Base-by-base conservation (phyloP, 331 rosid species). In the Acacia pycnantha region DNA sequence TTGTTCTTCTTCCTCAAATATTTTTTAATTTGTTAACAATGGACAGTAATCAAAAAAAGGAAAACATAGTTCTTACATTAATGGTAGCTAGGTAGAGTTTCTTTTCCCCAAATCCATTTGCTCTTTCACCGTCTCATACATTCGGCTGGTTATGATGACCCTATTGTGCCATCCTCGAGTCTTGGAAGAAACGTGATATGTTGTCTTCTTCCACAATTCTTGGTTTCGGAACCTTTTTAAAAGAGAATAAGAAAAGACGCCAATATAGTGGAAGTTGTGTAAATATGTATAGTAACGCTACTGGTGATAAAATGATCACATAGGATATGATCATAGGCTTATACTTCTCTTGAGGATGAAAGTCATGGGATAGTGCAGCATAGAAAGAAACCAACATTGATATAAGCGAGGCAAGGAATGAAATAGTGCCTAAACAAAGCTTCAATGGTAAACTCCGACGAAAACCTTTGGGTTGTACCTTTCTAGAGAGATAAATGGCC, bases 401-500 rank as follows among this genome's bases (percentile, higher is more conserved):
- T 1, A 76, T 22, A 16, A 85, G 61, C 0, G 88, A 73, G 8
- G 73, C 73, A 4, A 11, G 35, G 18, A 61, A 61, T 11, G 35
- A 24, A 61, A 61, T 0, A 8, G 1, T 11, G 18, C 67, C 67
- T 18, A 61, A 24, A 24, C 67, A 61, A 61, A 85, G 85, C 40
- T 77, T 81, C 14, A 44, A 0, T 0, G 88, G 82, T 56, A 84
- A 70, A 65, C 12, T 82, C 21, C 12, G 0, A 50, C 43, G 43
- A 84, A 87, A 80, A 82, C 86, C 69, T 62, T 24, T 70, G 80
- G 29, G 84, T 71, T 14, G 18, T 16, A 72, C 81, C 41, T 47
- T 78, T 24, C 84, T 76, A 53, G 88, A 84, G 40, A 84, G 76
- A 47, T 84, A 70, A 87, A 87, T 76, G 72, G 46, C 84, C 40